Conservation (phyloP, 441 rosid genomes). For the Corymbia citriodora region DNA sequence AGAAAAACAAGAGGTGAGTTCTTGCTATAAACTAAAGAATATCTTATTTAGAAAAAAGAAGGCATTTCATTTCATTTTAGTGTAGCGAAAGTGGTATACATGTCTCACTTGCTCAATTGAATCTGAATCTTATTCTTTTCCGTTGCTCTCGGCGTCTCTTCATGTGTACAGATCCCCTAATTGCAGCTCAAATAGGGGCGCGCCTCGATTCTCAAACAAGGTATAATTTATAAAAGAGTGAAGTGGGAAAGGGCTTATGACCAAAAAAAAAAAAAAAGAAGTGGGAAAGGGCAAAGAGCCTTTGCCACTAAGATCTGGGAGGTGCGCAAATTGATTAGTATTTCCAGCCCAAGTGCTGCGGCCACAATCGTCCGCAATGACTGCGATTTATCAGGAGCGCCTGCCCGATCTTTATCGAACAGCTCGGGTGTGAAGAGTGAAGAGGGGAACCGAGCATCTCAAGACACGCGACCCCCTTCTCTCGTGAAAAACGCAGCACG, state of each 20-base stretch:
- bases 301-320: background rate
- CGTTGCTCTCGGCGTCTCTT: background rate
- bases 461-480: background rate
- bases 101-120: background rate
- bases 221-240: background rate
- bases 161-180: background rate
- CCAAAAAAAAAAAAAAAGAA: no score
- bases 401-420: background rate
- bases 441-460: background rate
- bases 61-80: background rate
- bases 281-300: background rate
- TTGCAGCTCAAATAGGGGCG: background rate
- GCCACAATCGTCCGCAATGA: background rate
- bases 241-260: background rate
- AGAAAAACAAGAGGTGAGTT: background rate
- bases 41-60: background rate
- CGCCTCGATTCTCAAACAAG: background rate
- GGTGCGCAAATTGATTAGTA: background rate
- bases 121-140: background rate
- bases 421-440: background rate
- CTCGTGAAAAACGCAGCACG: background rate
- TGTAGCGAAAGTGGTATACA: accelerated
- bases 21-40: background rate
- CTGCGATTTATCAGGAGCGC: background rate
- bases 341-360: background rate